Conservation (phyloP, 352 stramenopile genomes). For the Elongisporangium anandrum region DNA sequence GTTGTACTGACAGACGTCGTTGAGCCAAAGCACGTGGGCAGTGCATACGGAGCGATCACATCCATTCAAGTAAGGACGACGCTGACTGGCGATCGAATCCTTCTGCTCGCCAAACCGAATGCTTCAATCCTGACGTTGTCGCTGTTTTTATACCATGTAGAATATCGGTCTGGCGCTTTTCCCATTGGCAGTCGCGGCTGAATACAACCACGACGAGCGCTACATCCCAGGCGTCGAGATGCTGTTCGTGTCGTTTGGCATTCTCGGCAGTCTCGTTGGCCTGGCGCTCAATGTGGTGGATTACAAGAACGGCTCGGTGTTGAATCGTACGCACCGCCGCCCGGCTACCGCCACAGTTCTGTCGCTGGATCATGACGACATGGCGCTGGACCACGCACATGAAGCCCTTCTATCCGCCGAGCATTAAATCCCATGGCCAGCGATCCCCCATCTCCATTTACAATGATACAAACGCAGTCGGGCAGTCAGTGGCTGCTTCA, state of each 20-base stretch:
- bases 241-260: constrained; percentile 75
- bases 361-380: constrained; percentile 44
- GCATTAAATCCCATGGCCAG: constrained; percentile 20
- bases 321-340: constrained; percentile 49
- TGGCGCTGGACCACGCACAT: constrained; percentile 26
- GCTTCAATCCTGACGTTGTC: constrained; percentile 2
- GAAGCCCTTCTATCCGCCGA: constrained; percentile 55
- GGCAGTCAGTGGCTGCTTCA: background rate
- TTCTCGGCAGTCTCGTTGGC: constrained; percentile 67
- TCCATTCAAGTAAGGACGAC: constrained; percentile 76
- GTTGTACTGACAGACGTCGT: constrained; percentile 62
- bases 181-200: constrained; percentile 64
- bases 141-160: constrained; percentile 21
- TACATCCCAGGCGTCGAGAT: constrained; percentile 83
- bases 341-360: constrained; percentile 21
- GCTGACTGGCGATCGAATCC: background rate
- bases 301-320: constrained; percentile 70
- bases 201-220: constrained; percentile 61
- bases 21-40: constrained; percentile 82
- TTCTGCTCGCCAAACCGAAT: constrained; percentile 1
- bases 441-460: background rate
- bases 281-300: constrained; percentile 73
- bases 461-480: background rate
- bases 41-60: constrained; percentile 91
- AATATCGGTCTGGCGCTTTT: constrained; percentile 83